phyloP scores from a whole-genome alignment of 2,329 filamentous ascomycete species.

The Fusarium sp. region DNA sequence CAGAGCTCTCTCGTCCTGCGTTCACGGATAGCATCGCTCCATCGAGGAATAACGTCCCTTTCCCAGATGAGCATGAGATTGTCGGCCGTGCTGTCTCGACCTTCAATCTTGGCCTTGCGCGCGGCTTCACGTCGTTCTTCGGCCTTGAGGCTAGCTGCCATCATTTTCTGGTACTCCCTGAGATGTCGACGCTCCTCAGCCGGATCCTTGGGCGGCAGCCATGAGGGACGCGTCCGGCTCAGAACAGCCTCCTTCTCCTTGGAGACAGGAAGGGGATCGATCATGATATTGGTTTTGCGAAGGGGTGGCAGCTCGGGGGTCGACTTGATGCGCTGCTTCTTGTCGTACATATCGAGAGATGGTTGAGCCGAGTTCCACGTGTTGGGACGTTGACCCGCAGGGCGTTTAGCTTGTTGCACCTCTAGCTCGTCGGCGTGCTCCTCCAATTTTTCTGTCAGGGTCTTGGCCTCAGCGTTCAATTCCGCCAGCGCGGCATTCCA shows the following conservation, averaged over 20 bases:
- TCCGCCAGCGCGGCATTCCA: slow-evolving; percentile 78
- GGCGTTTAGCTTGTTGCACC: slow-evolving; percentile 50
- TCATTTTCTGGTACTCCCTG: slow-evolving; percentile 86
- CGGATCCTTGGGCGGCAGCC: slow-evolving; percentile 87
- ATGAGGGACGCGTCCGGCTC: slow-evolving; percentile 82
- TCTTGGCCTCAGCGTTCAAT: slow-evolving; percentile 77
- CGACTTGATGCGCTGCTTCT: slow-evolving; percentile 69
- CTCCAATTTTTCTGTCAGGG: slow-evolving; percentile 82
- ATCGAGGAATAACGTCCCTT: slow-evolving; percentile 78
- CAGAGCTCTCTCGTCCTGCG: slow-evolving; percentile 79
- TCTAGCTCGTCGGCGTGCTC: slow-evolving; percentile 75
- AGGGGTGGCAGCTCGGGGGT: slow-evolving; percentile 76
- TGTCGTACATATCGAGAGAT: slow-evolving; percentile 52
- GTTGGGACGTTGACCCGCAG: slow-evolving; percentile 51
- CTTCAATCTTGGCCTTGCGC: slow-evolving; percentile 62
- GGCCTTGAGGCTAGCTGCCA: slow-evolving; percentile 70
- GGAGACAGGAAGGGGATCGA: slow-evolving; percentile 84
- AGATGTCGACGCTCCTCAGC: slow-evolving; percentile 91
- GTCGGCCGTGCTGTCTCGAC: slow-evolving; percentile 65
- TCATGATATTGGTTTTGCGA: slow-evolving; percentile 81
- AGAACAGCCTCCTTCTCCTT: slow-evolving; percentile 89
- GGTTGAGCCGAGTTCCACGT: slow-evolving; percentile 54
- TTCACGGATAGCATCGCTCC: slow-evolving; percentile 76
- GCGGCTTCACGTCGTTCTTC: slow-evolving; percentile 69
- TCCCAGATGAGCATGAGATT: slow-evolving; percentile 76